Conservation (phyloP, 73 alveolate species). For the Symbiodinium natans region DNA sequence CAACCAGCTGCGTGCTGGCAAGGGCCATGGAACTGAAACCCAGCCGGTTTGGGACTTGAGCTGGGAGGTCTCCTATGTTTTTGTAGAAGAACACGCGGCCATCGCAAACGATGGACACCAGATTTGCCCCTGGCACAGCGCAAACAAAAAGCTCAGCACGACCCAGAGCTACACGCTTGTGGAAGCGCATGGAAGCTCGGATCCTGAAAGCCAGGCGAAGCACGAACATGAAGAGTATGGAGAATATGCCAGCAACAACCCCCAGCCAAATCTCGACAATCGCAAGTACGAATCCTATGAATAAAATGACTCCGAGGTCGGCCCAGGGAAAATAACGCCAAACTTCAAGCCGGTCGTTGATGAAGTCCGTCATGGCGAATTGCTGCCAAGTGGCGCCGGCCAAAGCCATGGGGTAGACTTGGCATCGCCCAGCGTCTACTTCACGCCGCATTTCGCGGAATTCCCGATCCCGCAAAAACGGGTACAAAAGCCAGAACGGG, state of each 20-base stretch:
- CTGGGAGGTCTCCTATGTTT: neutral
- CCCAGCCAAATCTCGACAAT: too few species aligned
- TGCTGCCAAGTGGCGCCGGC: neutral
- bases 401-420: neutral
- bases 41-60: neutral
- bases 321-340: neutral
- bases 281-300: too few species aligned
- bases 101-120: neutral
- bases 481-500: neutral
- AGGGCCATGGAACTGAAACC: neutral
- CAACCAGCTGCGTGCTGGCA: neutral
- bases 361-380: neutral
- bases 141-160: neutral
- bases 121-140: neutral
- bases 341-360: neutral
- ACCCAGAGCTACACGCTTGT: neutral
- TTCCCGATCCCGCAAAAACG: neutral
- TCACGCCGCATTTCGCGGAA: neutral
- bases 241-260: neutral
- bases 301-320: neutral
- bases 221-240: neutral
- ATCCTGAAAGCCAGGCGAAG: neutral
- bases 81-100: neutral
- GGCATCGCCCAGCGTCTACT: neutral
- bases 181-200: neutral